Evolutionary conservation across 768 basidiomycete species (phyloP).

Genomic region (Lyophyllum atratum): DNA sequence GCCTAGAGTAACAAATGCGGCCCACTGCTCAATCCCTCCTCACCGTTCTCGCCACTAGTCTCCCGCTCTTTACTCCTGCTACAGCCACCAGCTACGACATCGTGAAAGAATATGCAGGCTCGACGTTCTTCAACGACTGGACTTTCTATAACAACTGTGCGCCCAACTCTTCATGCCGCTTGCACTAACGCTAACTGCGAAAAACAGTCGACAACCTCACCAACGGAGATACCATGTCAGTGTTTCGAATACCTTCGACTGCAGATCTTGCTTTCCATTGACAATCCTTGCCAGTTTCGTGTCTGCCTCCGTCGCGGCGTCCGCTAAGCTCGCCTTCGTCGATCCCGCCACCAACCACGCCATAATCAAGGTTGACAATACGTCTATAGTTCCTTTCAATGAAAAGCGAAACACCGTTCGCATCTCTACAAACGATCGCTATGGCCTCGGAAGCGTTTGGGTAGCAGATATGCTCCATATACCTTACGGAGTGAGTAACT

Average conservation of each 20-base stretch:
- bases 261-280: background rate
- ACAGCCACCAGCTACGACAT: slow-evolving; percentile 42
- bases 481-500: slow-evolving; percentile 56
- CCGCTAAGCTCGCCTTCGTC: slow-evolving; percentile 59
- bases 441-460: slow-evolving; percentile 63
- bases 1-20: background rate
- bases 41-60: background rate
- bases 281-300: slow-evolving; percentile 41
- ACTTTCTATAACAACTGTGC: slow-evolving; percentile 60
- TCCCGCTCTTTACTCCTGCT: slow-evolving; percentile 5
- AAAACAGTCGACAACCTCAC: slow-evolving; percentile 66
- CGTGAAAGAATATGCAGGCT: slow-evolving; percentile 57
- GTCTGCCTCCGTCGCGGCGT: slow-evolving; percentile 44
- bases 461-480: slow-evolving; percentile 65
- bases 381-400: slow-evolving; percentile 48
- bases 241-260: background rate
- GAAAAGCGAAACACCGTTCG: slow-evolving; percentile 70
- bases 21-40: background rate
- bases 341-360: slow-evolving; percentile 68
- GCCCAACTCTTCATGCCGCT: slow-evolving; percentile 18
- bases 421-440: slow-evolving; percentile 59
- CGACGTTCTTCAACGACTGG: slow-evolving; percentile 70
- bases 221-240: slow-evolving; percentile 60
- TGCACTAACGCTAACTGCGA: background rate
- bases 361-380: slow-evolving; percentile 78